These are phyloP conservation scores for Linum tenue DNA, from an alignment of 345 rosid species.

Conservation along the genomic window DNA sequence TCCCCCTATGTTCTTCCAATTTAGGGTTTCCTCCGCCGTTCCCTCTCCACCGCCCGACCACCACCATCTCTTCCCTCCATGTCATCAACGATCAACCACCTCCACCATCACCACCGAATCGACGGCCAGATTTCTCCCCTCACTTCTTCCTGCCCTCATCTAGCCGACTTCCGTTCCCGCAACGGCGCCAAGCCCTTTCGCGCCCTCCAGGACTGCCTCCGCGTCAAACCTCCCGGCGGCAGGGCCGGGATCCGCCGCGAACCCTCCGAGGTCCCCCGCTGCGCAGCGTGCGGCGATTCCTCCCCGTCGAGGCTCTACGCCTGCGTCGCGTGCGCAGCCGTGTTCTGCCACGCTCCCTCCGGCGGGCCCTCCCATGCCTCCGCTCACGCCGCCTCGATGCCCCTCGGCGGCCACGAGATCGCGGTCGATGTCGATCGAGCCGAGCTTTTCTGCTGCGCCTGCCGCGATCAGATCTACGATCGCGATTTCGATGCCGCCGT, in stretches of 20 bases:
- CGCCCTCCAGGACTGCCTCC: slow-evolving; percentile 46
- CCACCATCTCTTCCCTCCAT: slow-evolving; percentile 23
- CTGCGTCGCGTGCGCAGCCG: slow-evolving; percentile 63
- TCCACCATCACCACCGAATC: slow-evolving; percentile 14
- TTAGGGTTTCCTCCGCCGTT: slow-evolving; percentile 31
- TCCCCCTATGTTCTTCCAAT: slow-evolving; percentile 31
- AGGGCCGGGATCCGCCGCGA: slow-evolving; percentile 43
- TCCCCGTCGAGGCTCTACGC: slow-evolving; percentile 41
- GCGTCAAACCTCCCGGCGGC: slow-evolving; percentile 49
- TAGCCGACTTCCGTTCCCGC: slow-evolving; percentile 39
- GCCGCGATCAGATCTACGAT: slow-evolving; percentile 82
- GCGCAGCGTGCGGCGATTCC: slow-evolving; percentile 32
- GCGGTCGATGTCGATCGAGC: slow-evolving; percentile 73
- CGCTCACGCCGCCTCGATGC: slow-evolving; percentile 42
- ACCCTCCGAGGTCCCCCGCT: slow-evolving; percentile 44
- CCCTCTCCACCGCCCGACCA: slow-evolving; percentile 7
- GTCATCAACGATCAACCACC: slow-evolving; percentile 32
- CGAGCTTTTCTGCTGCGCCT: slow-evolving; percentile 74
- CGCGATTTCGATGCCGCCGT: slow-evolving; percentile 68
- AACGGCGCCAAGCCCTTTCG: slow-evolving; percentile 46
- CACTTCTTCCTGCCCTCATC: slow-evolving; percentile 38
- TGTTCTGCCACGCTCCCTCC: slow-evolving; percentile 48
- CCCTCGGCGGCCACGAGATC: slow-evolving; percentile 47
- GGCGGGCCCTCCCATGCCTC: slow-evolving; percentile 43
- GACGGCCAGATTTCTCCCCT: slow-evolving; percentile 18